Conservation (phyloP, 345 rosid species). For the Pelargonium nanum region DNA sequence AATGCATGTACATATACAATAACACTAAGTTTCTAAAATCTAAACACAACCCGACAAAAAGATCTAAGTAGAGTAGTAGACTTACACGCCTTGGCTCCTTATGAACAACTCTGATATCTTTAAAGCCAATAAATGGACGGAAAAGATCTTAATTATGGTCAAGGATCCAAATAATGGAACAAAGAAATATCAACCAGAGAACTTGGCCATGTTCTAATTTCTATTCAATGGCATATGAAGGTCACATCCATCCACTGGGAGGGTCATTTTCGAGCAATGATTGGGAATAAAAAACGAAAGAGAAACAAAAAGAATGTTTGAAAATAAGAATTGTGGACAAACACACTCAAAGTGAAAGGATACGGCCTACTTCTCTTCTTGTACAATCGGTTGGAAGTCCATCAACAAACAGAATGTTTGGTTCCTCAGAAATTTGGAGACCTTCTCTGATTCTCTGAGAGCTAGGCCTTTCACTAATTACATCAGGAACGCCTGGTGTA, state of each 20-base stretch:
- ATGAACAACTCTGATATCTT: conserved; percentile 49
- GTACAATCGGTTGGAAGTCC: conserved; percentile 57
- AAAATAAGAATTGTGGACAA: not conserved
- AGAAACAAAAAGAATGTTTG: not conserved
- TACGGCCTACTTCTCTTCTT: conserved; percentile 65
- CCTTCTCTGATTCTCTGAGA: conserved; percentile 22
- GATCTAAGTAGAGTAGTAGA: conserved; percentile 8
- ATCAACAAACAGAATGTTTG: conserved; percentile 41
- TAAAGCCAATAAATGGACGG: conserved; percentile 50
- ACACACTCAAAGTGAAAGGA: conserved; percentile 24
- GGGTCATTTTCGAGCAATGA: not conserved
- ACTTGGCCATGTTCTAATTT: not conserved
- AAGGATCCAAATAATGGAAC: conserved; percentile 15
- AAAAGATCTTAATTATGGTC: conserved; percentile 36
- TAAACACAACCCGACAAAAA: not conserved
- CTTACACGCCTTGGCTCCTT: conserved; percentile 51
- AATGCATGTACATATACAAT: not conserved
- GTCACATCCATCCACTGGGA: no score
- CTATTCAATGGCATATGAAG: no score
- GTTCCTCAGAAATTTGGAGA: conserved; percentile 17
- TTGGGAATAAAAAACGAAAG: not conserved
- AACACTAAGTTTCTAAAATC: not conserved
- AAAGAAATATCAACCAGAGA: not conserved
- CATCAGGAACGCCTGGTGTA: conserved; percentile 19
- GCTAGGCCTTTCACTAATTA: conserved; percentile 19